Base-by-base conservation (phyloP, 352 stramenopile species). In the Phytophthora boehmeriae region DNA sequence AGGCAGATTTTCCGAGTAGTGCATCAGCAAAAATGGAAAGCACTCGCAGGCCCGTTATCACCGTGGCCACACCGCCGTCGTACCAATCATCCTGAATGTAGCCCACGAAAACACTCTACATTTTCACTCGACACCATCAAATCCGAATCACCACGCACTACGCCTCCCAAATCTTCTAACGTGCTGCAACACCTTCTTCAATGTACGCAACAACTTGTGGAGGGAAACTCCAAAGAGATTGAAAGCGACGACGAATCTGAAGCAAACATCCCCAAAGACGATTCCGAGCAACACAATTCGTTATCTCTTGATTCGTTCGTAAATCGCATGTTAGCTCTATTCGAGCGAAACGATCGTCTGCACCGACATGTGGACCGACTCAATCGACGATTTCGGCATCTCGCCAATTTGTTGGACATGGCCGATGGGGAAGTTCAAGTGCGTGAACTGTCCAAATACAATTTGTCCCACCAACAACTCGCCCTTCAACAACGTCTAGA, bases 401-500 rank as follows among this genome's bases (percentile, higher is more conserved):
- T 77, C 25, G 28, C 63, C 17, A 55, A 8, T 6, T 30, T 72
- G 13, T 32, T 72, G 6, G 35, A 22, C 19, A n/a, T 34, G 34
- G 19, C 36, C 28, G 20, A 56, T 23, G 6, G 46, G 13, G 42
- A 55, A 10, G 39, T 5, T 4, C 39, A 53, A 41, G 46, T 45
- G 38, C 51, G 13, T 23, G 51, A 48, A 14, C 23, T 64, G 10
- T 54, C 27, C 35, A 66, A 53, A 13, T 87, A 78, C 43, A 66
- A 47, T 1, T 20, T 71, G 11, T 28, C 44, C 2, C 49, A 76
- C 8, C 76, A 79, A 42, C 60, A 75, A 30, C 5, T 50, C 11
- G 43, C 73, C 13, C 46, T 89, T 10, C 62, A 62, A 16, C 47
- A 77, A 16, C 52, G 68, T 9, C 38, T 82, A 13, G 44, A 73